phyloP scores from a whole-genome alignment of 2,329 filamentous ascomycete species.

The Colletotrichum caudatum region DNA sequence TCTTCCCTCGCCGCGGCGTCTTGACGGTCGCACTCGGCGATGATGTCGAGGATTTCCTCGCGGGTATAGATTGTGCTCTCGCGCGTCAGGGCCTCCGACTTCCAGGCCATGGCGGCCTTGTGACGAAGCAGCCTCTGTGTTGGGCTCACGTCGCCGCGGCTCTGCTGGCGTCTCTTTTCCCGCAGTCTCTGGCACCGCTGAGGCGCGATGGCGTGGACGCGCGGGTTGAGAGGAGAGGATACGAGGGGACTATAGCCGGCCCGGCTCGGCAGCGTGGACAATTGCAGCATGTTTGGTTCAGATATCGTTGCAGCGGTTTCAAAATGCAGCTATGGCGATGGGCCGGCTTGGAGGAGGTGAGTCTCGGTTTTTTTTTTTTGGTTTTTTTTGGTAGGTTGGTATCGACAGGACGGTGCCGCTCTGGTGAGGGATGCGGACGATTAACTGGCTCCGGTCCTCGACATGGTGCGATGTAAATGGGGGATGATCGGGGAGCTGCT shows the following conservation, averaged over 20 bases:
- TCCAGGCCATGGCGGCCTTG: constrained; percentile 58
- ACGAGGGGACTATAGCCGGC: constrained; percentile 45
- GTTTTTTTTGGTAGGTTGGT: neutral
- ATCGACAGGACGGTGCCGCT: constrained; percentile 9
- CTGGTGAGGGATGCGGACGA: constrained; percentile 5
- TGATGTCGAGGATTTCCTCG: constrained; percentile 39
- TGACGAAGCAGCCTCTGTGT: constrained; percentile 56
- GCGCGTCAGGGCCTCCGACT: constrained; percentile 43
- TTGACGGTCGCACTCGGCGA: constrained; percentile 37
- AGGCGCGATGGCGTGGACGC: constrained; percentile 28
- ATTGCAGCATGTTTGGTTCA: constrained; percentile 16
- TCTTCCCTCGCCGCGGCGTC: constrained; percentile 27
- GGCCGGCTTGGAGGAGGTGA: neutral
- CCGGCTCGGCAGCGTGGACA: constrained; percentile 39
- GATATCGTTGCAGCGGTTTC: neutral
- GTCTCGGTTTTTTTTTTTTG: neutral
- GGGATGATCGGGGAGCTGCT: neutral
- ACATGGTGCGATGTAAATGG: constrained; percentile 13
- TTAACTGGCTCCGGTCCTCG: constrained; percentile 11
- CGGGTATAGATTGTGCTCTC: constrained; percentile 37
- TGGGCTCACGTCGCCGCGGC: constrained; percentile 51
- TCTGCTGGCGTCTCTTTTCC: constrained; percentile 40
- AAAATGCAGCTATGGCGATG: neutral
- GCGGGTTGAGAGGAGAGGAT: constrained; percentile 49
- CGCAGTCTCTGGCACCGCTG: constrained; percentile 41